Evolutionary conservation across 1,284 basidiomycete species (phyloP).

Genomic region (Cryptococcus hybrid): DNA sequence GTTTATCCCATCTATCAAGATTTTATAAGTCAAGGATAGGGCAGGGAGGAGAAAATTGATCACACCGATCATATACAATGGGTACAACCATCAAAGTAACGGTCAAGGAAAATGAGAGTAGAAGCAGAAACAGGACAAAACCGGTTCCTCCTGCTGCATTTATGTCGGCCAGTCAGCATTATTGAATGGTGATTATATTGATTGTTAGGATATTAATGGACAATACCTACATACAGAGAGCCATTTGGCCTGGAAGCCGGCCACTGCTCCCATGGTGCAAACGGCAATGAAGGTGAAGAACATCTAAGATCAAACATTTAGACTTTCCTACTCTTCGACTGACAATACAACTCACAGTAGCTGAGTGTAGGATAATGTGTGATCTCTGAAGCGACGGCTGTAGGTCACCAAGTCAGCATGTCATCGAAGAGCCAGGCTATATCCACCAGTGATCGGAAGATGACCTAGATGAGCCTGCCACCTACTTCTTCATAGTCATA

Average conservation of each 20-base stretch:
- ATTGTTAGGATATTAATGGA: background rate
- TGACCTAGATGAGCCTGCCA: background rate
- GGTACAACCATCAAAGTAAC: conserved; percentile 71
- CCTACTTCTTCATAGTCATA: conserved; percentile 32
- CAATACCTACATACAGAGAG: conserved; percentile 65
- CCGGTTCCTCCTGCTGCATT: conserved; percentile 72
- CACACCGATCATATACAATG: conserved; percentile 72
- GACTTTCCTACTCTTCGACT: too few relatives aligned
- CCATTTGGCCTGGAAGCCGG: conserved; percentile 80
- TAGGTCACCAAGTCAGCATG: background rate
- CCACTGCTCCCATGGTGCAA: conserved; percentile 81
- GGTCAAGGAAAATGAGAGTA: conserved; percentile 69
- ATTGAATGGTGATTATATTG: background rate
- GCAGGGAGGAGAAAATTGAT: background rate
- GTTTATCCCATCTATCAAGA: conserved; percentile 59
- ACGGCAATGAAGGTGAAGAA: conserved; percentile 89
- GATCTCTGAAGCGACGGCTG: conserved; percentile 24
- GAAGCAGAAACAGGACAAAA: conserved; percentile 79
- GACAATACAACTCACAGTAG: conserved; percentile 16
- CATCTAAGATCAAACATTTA: conserved; percentile 50
- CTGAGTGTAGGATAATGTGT: conserved; percentile 25
- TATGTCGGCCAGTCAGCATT: background rate
- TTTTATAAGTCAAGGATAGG: background rate
- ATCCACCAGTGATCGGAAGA: too few relatives aligned
- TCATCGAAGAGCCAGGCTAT: background rate